These are phyloP conservation scores for Rhodosporidiobolus sp. DNA, from an alignment of 768 basidiomycete species.

Conservation along the genomic window DNA sequence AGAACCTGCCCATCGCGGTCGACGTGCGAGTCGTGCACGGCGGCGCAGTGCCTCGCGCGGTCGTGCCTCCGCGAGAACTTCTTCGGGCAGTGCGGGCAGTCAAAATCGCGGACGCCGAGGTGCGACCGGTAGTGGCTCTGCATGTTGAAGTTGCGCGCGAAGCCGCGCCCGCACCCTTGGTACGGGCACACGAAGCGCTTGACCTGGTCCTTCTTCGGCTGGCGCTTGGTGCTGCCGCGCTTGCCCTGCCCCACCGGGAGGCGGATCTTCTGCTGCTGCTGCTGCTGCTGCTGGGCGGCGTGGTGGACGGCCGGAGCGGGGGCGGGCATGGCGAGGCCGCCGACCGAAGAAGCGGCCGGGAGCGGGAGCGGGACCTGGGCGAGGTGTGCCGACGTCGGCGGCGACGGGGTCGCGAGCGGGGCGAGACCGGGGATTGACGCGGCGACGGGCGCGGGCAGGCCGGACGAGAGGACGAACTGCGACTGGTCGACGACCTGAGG, in stretches of 20 bases:
- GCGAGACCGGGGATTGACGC: background rate
- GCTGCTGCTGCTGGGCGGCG: no score
- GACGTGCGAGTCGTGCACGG: constrained; percentile 38
- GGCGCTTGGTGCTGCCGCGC: constrained; percentile 29
- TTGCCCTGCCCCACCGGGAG: constrained; percentile 36
- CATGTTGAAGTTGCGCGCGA: constrained; percentile 45
- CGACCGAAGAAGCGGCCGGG: background rate
- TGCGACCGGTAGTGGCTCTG: constrained; percentile 39
- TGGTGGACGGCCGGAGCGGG: no score
- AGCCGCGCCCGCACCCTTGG: constrained; percentile 37
- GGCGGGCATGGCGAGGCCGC: no score
- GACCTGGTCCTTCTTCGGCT: constrained; percentile 32
- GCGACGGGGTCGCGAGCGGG: background rate
- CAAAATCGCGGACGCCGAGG: constrained; percentile 40
- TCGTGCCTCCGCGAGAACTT: constrained; percentile 43
- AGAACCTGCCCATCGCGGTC: constrained; percentile 28
- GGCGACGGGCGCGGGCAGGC: constrained; percentile 7
- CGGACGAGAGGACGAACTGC: background rate
- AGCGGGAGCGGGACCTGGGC: background rate
- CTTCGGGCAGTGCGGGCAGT: constrained; percentile 42
- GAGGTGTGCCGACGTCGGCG: no score
- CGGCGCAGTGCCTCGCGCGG: constrained; percentile 41
- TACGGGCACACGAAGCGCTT: constrained; percentile 37
- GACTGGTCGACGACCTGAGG: background rate
- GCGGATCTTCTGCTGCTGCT: constrained; percentile 26